Conservation (phyloP, 1,284 basidiomycete species). For the Pseudozyma pruni region DNA sequence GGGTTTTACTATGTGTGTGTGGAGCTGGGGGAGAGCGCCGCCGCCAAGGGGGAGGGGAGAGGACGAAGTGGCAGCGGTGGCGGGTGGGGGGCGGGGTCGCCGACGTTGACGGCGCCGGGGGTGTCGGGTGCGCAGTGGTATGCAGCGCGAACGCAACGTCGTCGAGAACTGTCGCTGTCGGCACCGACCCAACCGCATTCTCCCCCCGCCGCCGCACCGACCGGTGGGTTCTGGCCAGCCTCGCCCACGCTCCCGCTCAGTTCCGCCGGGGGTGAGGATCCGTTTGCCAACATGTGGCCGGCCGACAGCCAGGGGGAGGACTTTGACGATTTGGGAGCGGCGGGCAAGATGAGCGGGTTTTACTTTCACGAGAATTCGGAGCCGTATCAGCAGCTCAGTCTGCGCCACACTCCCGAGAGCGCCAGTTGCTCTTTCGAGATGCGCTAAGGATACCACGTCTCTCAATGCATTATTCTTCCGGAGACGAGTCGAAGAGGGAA, state of each 20-base stretch:
- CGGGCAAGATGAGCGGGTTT: slow-evolving; percentile 80
- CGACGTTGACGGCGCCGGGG: background rate
- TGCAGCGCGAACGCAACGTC: slow-evolving; percentile 31
- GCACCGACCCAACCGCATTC: slow-evolving; percentile 24
- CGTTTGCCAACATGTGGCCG: slow-evolving; percentile 14
- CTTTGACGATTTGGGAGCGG: slow-evolving; percentile 34
- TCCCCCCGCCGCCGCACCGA: slow-evolving; percentile 20
- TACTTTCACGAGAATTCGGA: slow-evolving; percentile 93
- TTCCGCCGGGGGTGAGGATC: slow-evolving; percentile 10
- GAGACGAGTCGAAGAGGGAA: no score
- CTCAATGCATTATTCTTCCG: no score
- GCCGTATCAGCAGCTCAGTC: slow-evolving; percentile 74
- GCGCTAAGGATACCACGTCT: slow-evolving; percentile 57
- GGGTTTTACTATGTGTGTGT: slow-evolving; percentile 83
- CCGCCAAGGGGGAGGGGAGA: slow-evolving; percentile 1
- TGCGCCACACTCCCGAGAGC: slow-evolving; percentile 68
- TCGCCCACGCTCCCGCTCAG: slow-evolving; percentile 12
- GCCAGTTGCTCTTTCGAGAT: slow-evolving; percentile 68
- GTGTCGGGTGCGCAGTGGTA: slow-evolving; percentile 43
- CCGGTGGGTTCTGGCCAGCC: slow-evolving; percentile 44
- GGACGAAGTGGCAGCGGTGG: slow-evolving; percentile 26
- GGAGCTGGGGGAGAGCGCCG: slow-evolving; percentile 71
- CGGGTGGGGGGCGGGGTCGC: slow-evolving; percentile 9
- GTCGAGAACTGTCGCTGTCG: slow-evolving; percentile 36
- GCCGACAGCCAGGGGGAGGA: slow-evolving; percentile 5